These are phyloP conservation scores for Moricandia arvensis DNA, from an alignment of 345 rosid genomes.

Conservation along the genomic window DNA sequence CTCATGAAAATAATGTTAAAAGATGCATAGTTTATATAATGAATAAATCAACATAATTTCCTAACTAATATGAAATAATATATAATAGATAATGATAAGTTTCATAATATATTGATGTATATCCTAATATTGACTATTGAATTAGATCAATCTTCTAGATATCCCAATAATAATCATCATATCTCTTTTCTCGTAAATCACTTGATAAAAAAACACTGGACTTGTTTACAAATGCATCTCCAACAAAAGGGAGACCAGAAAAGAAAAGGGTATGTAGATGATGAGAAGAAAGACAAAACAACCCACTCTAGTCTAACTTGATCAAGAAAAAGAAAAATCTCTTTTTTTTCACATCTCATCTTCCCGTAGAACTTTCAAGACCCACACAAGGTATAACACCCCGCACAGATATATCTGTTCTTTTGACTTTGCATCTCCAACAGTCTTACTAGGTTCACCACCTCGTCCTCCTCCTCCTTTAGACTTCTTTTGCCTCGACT, in stretches of 20 bases:
- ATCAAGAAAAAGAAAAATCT: not conserved
- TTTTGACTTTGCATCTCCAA: not conserved
- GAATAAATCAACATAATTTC: no score
- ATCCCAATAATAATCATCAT: constrained; percentile 5
- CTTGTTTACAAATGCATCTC: constrained; percentile 19
- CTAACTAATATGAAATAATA: no score
- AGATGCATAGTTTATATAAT: no score
- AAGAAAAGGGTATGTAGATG: constrained; percentile 10
- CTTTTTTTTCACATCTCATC: constrained; percentile 12
- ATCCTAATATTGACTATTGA: no score
- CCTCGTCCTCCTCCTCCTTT: constrained; percentile 22
- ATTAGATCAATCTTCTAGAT: no score
- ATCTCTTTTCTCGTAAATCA: constrained; percentile 13
- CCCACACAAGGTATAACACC: constrained; percentile 25
- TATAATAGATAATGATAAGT: no score
- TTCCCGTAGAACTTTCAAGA: constrained; percentile 34
- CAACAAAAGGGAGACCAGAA: not conserved
- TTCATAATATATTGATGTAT: no score
- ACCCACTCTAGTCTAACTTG: constrained; percentile 25
- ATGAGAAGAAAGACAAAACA: constrained; percentile 23
- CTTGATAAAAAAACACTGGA: constrained; percentile 20
- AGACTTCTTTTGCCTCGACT: constrained; percentile 5
- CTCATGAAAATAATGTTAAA: no score
- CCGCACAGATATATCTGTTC: constrained; percentile 22
- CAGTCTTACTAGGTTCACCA: constrained; percentile 4